Percentiles rank a stretch among this genome's conserved stretches.
These are phyloP conservation scores for Neurospora sp. DNA, from an alignment of 495 filamentous ascomycete genomes.

Conservation along the genomic window DNA sequence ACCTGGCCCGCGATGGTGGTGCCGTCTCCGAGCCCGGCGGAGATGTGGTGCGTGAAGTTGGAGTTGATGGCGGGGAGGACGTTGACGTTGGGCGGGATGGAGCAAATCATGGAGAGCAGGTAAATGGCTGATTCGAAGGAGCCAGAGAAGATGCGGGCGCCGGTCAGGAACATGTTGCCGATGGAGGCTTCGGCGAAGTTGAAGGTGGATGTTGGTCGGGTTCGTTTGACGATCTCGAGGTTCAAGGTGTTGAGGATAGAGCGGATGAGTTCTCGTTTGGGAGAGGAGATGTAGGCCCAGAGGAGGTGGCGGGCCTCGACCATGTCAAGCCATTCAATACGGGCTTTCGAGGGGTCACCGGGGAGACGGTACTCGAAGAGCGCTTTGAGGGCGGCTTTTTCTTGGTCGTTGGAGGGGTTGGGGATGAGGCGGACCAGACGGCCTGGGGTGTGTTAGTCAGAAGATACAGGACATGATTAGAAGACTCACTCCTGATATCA, in stretches of 20 bases:
- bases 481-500: conserved; percentile 69
- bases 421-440: conserved; percentile 89
- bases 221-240: conserved; percentile 80
- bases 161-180: conserved; percentile 90
- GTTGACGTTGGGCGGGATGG: conserved; percentile 59
- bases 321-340: conserved; percentile 77
- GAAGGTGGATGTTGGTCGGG: conserved; percentile 67
- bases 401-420: conserved; percentile 43
- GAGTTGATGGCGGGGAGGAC: conserved; percentile 87
- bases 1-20: conserved; percentile 85
- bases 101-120: conserved; percentile 69
- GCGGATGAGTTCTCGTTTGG: conserved; percentile 85
- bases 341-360: conserved; percentile 39
- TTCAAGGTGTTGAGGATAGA: conserved; percentile 82
- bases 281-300: conserved; percentile 66
- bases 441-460: conserved; percentile 33
- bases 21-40: conserved; percentile 66
- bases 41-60: conserved; percentile 91
- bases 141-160: conserved; percentile 71
- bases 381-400: conserved; percentile 60
- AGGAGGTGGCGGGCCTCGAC: conserved; percentile 68
- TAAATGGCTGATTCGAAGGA: conserved; percentile 77
- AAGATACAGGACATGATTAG: too few relatives aligned
- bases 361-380: conserved; percentile 83
- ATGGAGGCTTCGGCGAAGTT: conserved; percentile 82